phyloP scores from a whole-genome alignment of 495 filamentous ascomycete species.

The Penicillium cosmopolitanum region DNA sequence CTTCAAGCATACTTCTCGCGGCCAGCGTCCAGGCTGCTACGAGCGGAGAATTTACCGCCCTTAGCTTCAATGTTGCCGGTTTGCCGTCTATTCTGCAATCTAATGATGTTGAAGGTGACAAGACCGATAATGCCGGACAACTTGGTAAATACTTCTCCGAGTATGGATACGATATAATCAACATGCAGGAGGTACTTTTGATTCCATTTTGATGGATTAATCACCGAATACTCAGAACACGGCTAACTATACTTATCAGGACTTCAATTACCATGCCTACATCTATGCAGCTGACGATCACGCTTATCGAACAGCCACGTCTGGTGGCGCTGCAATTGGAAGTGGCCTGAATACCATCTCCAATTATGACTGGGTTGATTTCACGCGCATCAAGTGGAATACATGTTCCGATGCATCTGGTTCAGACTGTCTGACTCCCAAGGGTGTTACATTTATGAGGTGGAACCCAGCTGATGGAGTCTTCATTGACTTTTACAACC shows the following conservation, averaged over 20 bases:
- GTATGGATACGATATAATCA: conserved; percentile 60
- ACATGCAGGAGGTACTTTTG: conserved; percentile 59
- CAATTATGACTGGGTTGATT: conserved; percentile 57
- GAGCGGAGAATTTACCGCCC: conserved; percentile 49
- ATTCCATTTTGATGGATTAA: background rate
- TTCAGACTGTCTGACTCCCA: conserved; percentile 64
- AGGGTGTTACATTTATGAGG: conserved; percentile 67
- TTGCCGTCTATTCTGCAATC: conserved; percentile 55
- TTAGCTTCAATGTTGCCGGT: conserved; percentile 65
- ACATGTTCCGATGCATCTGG: conserved; percentile 57
- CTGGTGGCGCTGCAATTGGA: conserved; percentile 62
- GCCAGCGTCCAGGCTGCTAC: conserved; percentile 18
- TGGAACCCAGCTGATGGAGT: conserved; percentile 46
- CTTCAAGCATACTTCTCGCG: background rate
- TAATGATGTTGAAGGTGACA: conserved; percentile 58
- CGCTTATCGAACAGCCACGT: conserved; percentile 60
- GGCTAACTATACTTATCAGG: conserved; percentile 24
- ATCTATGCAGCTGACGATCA: conserved; percentile 60
- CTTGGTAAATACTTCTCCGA: conserved; percentile 54
- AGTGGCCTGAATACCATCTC: conserved; percentile 64
- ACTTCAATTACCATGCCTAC: conserved; percentile 67
- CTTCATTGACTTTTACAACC: conserved; percentile 63
- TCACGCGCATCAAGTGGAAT: conserved; percentile 60
- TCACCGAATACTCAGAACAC: background rate
- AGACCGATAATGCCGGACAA: conserved; percentile 49